Percentiles rank a stretch among this genome's conserved stretches.
phyloP scores from a whole-genome alignment of 352 stramenopile genomes.

The Phytophthora tubulina region DNA sequence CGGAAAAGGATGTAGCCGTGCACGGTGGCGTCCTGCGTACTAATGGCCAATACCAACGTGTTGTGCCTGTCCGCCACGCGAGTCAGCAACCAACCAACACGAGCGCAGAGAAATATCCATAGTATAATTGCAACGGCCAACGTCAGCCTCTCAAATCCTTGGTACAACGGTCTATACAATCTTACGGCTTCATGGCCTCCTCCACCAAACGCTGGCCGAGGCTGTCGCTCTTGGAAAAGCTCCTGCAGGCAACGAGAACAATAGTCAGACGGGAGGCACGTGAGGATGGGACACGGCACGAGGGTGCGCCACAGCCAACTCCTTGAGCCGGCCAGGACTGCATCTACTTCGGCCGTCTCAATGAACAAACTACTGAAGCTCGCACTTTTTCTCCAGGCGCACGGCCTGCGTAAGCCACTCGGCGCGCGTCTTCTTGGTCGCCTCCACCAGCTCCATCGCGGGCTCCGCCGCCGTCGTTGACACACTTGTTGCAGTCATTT shows the following conservation, averaged over 20 bases:
- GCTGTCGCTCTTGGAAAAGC: slow-evolving; percentile 57
- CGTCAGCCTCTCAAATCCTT: too few relatives aligned
- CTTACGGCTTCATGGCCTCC: slow-evolving; percentile 41
- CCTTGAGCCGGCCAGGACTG: too few relatives aligned
- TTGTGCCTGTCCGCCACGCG: slow-evolving; percentile 41
- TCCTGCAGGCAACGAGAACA: slow-evolving; percentile 30
- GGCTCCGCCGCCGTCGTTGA: too few relatives aligned
- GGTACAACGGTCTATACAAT: neutral
- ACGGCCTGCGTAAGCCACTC: slow-evolving; percentile 43
- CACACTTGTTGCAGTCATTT: neutral
- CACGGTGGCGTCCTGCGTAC: slow-evolving; percentile 18
- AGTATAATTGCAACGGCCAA: too few relatives aligned
- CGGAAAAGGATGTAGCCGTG: slow-evolving; percentile 59
- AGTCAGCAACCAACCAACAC: slow-evolving; percentile 6
- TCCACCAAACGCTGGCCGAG: slow-evolving; percentile 44
- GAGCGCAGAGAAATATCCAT: too few relatives aligned
- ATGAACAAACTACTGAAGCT: neutral
- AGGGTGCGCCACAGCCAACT: too few relatives aligned
- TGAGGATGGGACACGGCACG: slow-evolving; percentile 5
- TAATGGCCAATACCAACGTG: slow-evolving; percentile 49
- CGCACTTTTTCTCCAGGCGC: slow-evolving; percentile 44
- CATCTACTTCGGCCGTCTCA: neutral
- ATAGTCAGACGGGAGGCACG: slow-evolving; percentile 24
- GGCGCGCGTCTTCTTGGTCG: slow-evolving; percentile 40
- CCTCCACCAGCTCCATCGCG: slow-evolving; percentile 36